Evolutionary conservation across 225 moss, liverwort and hornwort species (phyloP).

Genomic region (Pseudisothecium myosuroides): DNA sequence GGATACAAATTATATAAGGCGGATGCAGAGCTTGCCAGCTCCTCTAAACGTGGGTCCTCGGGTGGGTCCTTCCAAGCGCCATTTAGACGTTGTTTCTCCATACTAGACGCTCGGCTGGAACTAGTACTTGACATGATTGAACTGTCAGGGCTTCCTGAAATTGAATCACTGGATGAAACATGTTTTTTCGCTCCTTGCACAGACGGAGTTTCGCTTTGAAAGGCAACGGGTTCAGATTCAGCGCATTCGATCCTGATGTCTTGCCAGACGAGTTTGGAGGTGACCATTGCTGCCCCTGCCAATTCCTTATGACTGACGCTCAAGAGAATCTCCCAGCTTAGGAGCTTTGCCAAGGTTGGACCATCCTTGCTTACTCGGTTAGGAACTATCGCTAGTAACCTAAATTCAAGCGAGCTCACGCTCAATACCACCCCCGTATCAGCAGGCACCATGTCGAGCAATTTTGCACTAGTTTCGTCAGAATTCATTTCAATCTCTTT

Average conservation of each 20-base stretch:
- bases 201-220: neutral
- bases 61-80: neutral
- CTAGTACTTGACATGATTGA: slow-evolving; percentile 19
- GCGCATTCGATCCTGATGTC: slow-evolving; percentile 73
- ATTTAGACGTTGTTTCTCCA: slow-evolving; percentile 7
- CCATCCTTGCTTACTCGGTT: slow-evolving; percentile 26
- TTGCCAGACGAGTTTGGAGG: slow-evolving; percentile 66
- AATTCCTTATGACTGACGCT: slow-evolving; percentile 61
- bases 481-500: slow-evolving; percentile 16
- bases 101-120: slow-evolving; percentile 26
- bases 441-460: slow-evolving; percentile 48
- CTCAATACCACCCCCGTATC: slow-evolving; percentile 58
- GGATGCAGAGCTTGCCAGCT: neutral
- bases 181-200: neutral
- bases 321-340: slow-evolving; percentile 53
- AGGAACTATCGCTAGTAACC: slow-evolving; percentile 42
- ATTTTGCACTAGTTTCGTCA: neutral
- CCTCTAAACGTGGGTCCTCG: neutral
- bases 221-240: slow-evolving; percentile 26
- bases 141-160: slow-evolving; percentile 25
- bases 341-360: slow-evolving; percentile 58
- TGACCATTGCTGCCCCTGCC: slow-evolving; percentile 58
- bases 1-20: slow-evolving; percentile 31
- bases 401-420: slow-evolving; percentile 49
- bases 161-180: slow-evolving; percentile 10